A percentile compares a stretch with the other conserved stretches of the same genome.
Evolutionary conservation across 805 yeast genomes (phyloP).

Genomic region (Suhomyces faveliae): DNA sequence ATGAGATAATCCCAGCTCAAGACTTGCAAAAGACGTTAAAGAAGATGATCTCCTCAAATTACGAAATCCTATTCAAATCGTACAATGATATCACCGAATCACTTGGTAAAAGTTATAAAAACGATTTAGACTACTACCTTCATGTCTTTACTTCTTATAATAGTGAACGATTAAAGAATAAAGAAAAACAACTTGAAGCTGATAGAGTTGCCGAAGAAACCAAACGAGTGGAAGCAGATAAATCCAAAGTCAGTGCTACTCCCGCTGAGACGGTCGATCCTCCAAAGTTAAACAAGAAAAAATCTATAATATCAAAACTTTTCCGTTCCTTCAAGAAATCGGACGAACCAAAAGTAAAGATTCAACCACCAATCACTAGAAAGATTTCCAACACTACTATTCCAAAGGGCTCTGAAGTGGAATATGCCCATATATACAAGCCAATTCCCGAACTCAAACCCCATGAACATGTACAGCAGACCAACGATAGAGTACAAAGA

Average conservation of each 20-base stretch:
- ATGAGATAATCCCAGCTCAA: conserved; percentile 21
- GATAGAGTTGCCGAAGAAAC: not conserved
- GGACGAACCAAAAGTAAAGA: not conserved
- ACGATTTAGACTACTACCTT: conserved; percentile 16
- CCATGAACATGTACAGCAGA: not conserved
- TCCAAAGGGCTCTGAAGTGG: conserved; percentile 24
- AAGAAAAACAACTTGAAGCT: not conserved
- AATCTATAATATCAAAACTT: conserved; percentile 10
- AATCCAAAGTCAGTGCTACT: not conserved
- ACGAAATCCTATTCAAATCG: conserved; percentile 23
- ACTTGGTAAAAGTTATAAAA: conserved; percentile 18
- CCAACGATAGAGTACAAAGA: not conserved
- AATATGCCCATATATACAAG: conserved; percentile 19
- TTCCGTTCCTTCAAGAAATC: conserved; percentile 9
- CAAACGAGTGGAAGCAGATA: not conserved
- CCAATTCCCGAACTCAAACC: conserved; percentile 24
- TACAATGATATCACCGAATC: conserved; percentile 19
- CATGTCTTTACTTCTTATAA: conserved; percentile 7
- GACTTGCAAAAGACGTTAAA: conserved; percentile 22
- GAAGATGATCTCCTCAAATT: conserved; percentile 20
- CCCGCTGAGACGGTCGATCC: not conserved
- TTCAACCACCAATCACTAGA: conserved; percentile 1
- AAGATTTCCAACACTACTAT: conserved; percentile 19
- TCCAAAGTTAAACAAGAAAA: conserved; percentile 6
- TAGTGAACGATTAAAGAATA: conserved; percentile 4